These are phyloP conservation scores for Arthrobotrys pseudoclavata DNA, from an alignment of 2,329 filamentous ascomycete species.

Conservation along the genomic window DNA sequence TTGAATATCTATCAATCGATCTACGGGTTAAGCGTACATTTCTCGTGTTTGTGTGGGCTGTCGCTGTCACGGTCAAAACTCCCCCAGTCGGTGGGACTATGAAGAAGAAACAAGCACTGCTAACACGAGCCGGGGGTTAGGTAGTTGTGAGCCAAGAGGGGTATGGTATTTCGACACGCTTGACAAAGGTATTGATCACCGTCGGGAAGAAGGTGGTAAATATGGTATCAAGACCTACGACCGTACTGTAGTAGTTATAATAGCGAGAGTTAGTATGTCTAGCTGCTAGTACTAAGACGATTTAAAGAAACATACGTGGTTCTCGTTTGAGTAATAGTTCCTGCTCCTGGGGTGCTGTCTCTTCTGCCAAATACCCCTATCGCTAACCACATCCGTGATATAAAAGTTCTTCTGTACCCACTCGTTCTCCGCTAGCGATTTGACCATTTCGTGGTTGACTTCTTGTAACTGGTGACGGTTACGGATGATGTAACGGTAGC, in stretches of 20 bases:
- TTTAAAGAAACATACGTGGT: background rate
- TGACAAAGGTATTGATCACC: conserved; percentile 29
- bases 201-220: conserved; percentile 20
- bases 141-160: conserved; percentile 21
- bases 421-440: conserved; percentile 65
- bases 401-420: conserved; percentile 70
- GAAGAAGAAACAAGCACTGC: conserved; percentile 29
- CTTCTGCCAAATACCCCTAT: conserved; percentile 67
- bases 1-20: background rate
- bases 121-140: conserved; percentile 17
- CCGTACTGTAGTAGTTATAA: background rate
- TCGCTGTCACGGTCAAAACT: background rate
- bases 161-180: conserved; percentile 26
- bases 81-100: background rate
- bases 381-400: conserved; percentile 68
- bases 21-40: background rate
- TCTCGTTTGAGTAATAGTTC: background rate
- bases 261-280: background rate
- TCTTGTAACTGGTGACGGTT: conserved; percentile 36
- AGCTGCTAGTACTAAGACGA: too few species aligned
- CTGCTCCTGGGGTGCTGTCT: conserved; percentile 44
- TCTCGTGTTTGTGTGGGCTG: conserved; percentile 8
- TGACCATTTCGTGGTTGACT: conserved; percentile 48
- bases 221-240: background rate
- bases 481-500: conserved; percentile 1